phyloP scores from a whole-genome alignment of 768 basidiomycete genomes.

The Vararia minispora region DNA sequence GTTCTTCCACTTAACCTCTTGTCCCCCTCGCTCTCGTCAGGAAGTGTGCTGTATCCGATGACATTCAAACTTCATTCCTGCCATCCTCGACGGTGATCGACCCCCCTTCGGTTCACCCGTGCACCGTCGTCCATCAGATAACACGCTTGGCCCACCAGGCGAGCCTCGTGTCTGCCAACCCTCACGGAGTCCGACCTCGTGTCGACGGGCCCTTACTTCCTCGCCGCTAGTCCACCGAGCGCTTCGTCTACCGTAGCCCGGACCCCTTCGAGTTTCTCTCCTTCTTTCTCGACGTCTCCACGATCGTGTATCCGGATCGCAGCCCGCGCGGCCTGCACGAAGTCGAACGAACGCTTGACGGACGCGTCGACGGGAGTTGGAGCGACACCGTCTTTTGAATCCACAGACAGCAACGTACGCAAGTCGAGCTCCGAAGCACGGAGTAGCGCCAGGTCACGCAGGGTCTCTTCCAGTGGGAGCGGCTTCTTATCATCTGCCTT shows the following conservation, averaged over 20 bases:
- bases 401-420: constrained; percentile 19
- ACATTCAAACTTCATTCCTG: no score
- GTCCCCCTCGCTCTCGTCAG: no score
- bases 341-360: constrained; percentile 47
- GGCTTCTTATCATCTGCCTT: no score
- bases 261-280: constrained; percentile 42
- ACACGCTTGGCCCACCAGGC: no score
- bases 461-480: constrained; percentile 44
- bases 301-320: constrained; percentile 43
- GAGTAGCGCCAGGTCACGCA: constrained; percentile 64
- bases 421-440: constrained; percentile 44
- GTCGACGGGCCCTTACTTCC: no score
- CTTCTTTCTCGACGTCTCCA: constrained; percentile 43
- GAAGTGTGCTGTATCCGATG: no score
- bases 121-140: no score
- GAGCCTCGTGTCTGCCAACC: no score
- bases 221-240: constrained; percentile 23
- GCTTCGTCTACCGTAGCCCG: constrained; percentile 45
- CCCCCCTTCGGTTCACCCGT: no score
- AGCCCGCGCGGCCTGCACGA: constrained; percentile 42
- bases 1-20: no score
- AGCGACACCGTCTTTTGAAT: not conserved
- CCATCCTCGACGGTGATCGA: no score
- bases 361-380: constrained; percentile 21
- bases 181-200: no score